Base-by-base conservation (phyloP, 2,329 filamentous ascomycete genomes). In the Clonostachys chloroleuca region DNA sequence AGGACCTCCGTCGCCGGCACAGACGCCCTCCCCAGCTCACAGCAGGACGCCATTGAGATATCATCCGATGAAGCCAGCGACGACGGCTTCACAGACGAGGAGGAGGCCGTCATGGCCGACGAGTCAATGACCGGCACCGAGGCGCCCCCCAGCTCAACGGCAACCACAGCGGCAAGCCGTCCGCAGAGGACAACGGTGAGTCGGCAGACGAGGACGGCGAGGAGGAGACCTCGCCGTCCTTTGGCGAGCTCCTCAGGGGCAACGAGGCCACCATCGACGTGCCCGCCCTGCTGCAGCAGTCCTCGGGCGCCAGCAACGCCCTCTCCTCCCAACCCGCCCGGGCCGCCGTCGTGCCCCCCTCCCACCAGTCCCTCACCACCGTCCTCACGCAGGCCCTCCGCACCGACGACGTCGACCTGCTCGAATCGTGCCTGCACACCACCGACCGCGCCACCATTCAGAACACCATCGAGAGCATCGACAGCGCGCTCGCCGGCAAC, bases 371-470 rank as follows among this genome's bases (percentile, higher is more conserved):
- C 7, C 81, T 99, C 44, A 87, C 88, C 43, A 96, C 90, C 6
- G 90, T 96, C n/a, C 84, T 99, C 50, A 85, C 91, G 13, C 92
- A 97, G 67, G 90, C 94, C 6, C 84, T 99, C 48, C 87, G 87
- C 59, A 96, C 92, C 51, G 94, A 96, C 68, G 94, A 99, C 70
- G 79, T 81, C 52, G 84, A 87, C 52, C 85, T 96, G 45, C 84
- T 99, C 57, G 92, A 97, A 73, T 91, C 89, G 1, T 97, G 92
- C 68, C 82, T 99, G 58, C 87, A 90, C 59, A 86, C 86, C 14
- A 84, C 80, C 47, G 89, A 96, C 62, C 68, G 84, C 42, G 73
- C 78, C 52, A 92, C 86, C 52, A 86, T 99, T 54, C 86, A 87
- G 62, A 84, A 87, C 56, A 99, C 94, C 37, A 90, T 99, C 57